phyloP scores from a whole-genome alignment of 2,329 filamentous ascomycete genomes.

The Xylariaceae sp. region DNA sequence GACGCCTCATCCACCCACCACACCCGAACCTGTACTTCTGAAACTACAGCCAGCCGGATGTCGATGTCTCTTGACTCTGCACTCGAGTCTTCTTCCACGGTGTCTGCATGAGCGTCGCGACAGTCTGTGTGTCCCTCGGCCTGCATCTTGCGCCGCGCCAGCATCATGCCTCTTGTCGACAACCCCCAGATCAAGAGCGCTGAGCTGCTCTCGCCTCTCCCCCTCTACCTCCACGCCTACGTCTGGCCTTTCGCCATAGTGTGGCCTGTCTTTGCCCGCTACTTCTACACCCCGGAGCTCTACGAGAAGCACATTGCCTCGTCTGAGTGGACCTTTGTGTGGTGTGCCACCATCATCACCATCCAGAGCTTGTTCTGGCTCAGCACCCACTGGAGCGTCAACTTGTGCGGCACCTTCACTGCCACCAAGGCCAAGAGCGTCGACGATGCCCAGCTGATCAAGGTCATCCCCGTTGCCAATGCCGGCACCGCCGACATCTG shows the following conservation, averaged over 20 bases:
- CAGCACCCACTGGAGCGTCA: constrained; percentile 95
- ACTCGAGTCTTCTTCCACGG: too few species aligned
- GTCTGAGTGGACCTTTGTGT: constrained; percentile 98
- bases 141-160: too few species aligned
- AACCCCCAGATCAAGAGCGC: constrained; percentile 83
- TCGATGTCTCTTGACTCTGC: too few species aligned
- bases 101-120: too few species aligned
- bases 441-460: constrained; percentile 75
- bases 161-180: constrained; percentile 64
- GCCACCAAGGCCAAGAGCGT: constrained; percentile 63
- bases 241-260: constrained; percentile 86
- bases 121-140: too few species aligned
- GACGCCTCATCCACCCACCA: too few species aligned
- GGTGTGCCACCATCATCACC: constrained; percentile 80
- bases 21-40: too few species aligned
- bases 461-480: constrained; percentile 83
- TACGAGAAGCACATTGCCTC: constrained; percentile 89
- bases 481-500: constrained; percentile 87
- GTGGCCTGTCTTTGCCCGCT: constrained; percentile 86
- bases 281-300: constrained; percentile 74
- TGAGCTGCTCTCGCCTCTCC: constrained; percentile 79
- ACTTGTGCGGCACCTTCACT: constrained; percentile 75
- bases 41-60: too few species aligned
- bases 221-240: constrained; percentile 75
- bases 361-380: constrained; percentile 86